Base-by-base conservation (phyloP, 106 monocot genomes). In the Apostasia ramifera region DNA sequence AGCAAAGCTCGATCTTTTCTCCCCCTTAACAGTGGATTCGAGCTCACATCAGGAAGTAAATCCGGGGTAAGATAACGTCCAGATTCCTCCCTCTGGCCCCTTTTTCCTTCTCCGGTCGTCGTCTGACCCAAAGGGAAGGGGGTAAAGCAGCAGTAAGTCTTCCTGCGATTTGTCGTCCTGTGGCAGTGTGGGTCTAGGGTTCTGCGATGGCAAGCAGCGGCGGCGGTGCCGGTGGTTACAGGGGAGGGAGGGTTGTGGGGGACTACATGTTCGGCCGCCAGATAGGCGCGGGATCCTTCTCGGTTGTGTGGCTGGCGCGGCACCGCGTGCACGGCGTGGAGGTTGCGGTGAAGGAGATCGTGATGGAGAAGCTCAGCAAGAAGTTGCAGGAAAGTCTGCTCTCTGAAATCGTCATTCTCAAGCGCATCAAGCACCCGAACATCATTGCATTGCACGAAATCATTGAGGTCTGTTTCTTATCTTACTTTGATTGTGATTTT, bases 281-380 rank as follows among this genome's bases (percentile, higher is more conserved):
- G 89, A 92, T 97, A 52, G 97, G 97, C 71, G 69, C 86, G 51
- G 97, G 95, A 8, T 87, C 97, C 43, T 97, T 85, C 84, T 89
- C 97, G 26, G 79, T 77, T 44, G 97, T 97, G 48, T 97, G 97
- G 97, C 71, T 67, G 53, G 97, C 84, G 42, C 72, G 82, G 68
- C 88, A 92, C 71, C 83, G 92, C 40, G 63, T 80, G 14, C 57
- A 53, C 38, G 86, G 92, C 37, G 77, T 74, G 42, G 92, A 92
- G 73, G 86, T 92, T 6, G 97, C 97, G 2, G 81, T 97, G 14
- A 97, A 97, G 81, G 97, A 97, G 81, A 92, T 97, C 82, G 57
- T 66, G 55, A 80, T 92, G 79, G 89, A 90, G 5, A 73, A 68
- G 53, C 73, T 97, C 9, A 80, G 77, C 80, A 80, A 80, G 80